phyloP scores from a whole-genome alignment of 164 flowering plant genomes.

The Umbilicus rupestris region DNA sequence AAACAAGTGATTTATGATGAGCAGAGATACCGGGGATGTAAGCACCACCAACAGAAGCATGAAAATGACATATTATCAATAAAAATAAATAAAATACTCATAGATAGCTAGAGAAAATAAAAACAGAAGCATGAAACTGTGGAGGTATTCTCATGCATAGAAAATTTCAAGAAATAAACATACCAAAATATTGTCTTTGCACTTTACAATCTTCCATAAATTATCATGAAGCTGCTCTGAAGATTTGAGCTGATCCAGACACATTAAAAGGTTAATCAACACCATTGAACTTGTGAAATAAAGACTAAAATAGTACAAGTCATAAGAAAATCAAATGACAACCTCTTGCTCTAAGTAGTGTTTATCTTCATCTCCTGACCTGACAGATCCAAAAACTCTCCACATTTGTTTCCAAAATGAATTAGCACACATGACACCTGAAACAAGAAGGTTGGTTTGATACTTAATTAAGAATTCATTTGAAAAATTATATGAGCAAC shows the following conservation, averaged over 20 bases:
- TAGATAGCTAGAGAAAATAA: too few relatives aligned
- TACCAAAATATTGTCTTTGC: slow-evolving; percentile 24
- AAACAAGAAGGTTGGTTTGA: slow-evolving; percentile 12
- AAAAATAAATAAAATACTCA: background rate
- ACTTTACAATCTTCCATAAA: slow-evolving; percentile 16
- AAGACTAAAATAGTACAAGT: background rate
- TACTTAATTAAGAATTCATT: background rate
- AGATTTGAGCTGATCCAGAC: slow-evolving; percentile 17
- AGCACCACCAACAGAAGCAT: background rate
- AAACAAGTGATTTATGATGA: background rate
- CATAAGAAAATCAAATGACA: background rate
- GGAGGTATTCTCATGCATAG: background rate
- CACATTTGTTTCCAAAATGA: slow-evolving; percentile 76
- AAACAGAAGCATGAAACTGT: background rate
- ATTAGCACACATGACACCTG: slow-evolving; percentile 50
- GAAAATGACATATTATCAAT: too few relatives aligned
- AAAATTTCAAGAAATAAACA: background rate
- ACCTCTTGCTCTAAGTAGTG: slow-evolving; percentile 63
- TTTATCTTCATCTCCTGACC: slow-evolving; percentile 25
- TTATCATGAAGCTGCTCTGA: slow-evolving; percentile 29
- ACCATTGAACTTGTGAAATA: background rate
- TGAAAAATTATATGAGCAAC: background rate
- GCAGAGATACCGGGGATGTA: background rate
- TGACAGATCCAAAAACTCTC: slow-evolving; percentile 36
- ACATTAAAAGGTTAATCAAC: background rate